phyloP scores from a whole-genome alignment of 371 early-diverging fungal genomes.

The Capniomyces stellatus region DNA sequence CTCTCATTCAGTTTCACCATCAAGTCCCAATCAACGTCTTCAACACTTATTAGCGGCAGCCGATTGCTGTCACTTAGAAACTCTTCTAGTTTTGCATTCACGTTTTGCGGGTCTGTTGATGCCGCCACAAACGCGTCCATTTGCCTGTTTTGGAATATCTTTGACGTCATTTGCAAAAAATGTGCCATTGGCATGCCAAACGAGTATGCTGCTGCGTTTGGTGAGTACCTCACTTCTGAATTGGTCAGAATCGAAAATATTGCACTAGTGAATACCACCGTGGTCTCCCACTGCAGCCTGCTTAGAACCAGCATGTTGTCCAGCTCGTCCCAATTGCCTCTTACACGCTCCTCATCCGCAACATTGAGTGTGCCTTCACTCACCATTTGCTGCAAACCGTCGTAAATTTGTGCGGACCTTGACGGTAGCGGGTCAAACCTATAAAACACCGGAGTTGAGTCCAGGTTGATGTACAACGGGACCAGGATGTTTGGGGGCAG shows the following conservation, averaged over 20 bases:
- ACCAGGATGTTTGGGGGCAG: background rate
- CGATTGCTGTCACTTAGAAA: background rate
- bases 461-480: background rate
- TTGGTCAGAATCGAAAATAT: background rate
- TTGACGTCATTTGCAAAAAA: background rate
- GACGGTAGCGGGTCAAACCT: background rate
- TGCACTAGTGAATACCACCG: background rate
- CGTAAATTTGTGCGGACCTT: background rate
- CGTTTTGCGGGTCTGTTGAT: background rate
- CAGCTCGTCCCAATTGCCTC: background rate
- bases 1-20: background rate
- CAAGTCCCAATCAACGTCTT: background rate
- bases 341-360: no score
- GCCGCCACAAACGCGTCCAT: background rate
- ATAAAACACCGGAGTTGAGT: background rate
- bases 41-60: background rate
- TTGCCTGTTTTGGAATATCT: background rate
- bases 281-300: background rate
- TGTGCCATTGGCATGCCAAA: background rate
- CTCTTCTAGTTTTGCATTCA: background rate
- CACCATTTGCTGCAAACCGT: no score
- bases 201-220: background rate
- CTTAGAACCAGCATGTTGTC: background rate
- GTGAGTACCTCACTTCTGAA: background rate
- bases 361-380: no score